Base-by-base conservation (phyloP, 345 rosid genomes). In the Stellera chamaejasme region DNA sequence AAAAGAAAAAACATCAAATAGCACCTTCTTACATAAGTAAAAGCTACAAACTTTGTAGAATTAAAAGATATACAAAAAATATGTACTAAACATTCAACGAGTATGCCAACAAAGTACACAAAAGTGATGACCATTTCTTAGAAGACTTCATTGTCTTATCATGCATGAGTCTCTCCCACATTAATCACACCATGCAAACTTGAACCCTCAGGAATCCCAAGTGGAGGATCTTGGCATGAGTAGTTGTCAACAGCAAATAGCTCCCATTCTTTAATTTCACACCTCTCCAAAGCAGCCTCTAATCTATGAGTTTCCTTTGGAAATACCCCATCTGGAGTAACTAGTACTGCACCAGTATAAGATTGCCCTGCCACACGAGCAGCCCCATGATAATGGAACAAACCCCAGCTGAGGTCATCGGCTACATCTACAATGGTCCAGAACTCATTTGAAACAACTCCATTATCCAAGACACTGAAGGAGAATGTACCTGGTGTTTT, bases 361-460 rank as follows among this genome's bases (percentile, higher is more conserved):
- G 96, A 84, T 74, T 92, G 96, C 43, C 96, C 96, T 0, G 98
- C 98, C 3, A 68, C 98, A 55, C 85, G 77, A 65, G 98, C 98
- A 14, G 98, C 98, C 5, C 98, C 96, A 1, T 69, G 71, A 55
- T 92, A 92, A 60, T 92, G 95, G 39, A 88, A 92, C 69, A 92
- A 57, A 15, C 93, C 96, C 98, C 98, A 92, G 60, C 89, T 78
- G 1, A 88, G 66, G 76, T 92, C 95, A 65, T 92, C 93, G 23
- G 77, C 36, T 27, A 92, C 96, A 52, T 88, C 83, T 1, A 92
- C 87, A 36, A 92, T 77, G 4, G 95, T 84, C 98, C 98, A 92
- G 47, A 76, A 75, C 79, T 88, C 98, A 11, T 88, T 86, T 0
- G 98, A 92, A 12, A 83, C 90, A 58, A 91, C 98, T 48, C 95